phyloP scores from a whole-genome alignment of 2,329 filamentous ascomycete genomes.

The Colletotrichum filicis region DNA sequence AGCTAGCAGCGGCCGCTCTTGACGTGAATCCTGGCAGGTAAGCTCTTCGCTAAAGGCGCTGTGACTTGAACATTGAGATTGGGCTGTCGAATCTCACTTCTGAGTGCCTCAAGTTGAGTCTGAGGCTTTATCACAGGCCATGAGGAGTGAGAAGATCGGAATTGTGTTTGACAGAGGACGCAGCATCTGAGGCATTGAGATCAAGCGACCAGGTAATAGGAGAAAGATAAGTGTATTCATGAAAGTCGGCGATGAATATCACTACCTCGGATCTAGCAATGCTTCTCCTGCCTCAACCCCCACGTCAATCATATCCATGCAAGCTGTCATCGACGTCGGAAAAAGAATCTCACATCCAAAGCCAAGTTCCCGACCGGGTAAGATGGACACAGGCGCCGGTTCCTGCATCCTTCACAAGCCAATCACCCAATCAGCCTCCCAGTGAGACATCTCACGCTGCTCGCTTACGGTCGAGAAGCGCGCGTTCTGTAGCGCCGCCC shows the following conservation, averaged over 20 bases:
- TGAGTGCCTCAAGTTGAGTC: too few species aligned
- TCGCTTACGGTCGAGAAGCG: background rate
- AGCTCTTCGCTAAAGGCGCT: background rate
- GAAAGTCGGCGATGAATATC: background rate
- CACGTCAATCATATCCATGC: background rate
- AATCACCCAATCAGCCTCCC: background rate
- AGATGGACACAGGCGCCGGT: background rate
- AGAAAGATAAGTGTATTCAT: background rate
- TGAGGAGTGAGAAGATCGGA: too few species aligned
- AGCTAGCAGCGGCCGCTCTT: background rate
- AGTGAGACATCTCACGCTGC: background rate
- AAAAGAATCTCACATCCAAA: background rate
- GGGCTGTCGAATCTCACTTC: background rate
- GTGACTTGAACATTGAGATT: background rate
- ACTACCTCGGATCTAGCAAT: too few species aligned
- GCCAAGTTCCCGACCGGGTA: background rate
- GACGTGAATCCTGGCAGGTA: background rate
- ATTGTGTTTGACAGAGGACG: too few species aligned
- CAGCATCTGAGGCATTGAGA: too few species aligned
- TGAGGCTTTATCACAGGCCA: too few species aligned
- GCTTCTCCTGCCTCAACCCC: too few species aligned
- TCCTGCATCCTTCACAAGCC: background rate
- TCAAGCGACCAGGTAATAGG: too few species aligned
- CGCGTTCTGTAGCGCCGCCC: background rate
- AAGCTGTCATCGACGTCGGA: background rate